Evolutionary conservation across 805 yeast genomes (phyloP), one percentile per base, ranked within the genome.

Genomic region (Phaffomyces opuntiae): DNA sequence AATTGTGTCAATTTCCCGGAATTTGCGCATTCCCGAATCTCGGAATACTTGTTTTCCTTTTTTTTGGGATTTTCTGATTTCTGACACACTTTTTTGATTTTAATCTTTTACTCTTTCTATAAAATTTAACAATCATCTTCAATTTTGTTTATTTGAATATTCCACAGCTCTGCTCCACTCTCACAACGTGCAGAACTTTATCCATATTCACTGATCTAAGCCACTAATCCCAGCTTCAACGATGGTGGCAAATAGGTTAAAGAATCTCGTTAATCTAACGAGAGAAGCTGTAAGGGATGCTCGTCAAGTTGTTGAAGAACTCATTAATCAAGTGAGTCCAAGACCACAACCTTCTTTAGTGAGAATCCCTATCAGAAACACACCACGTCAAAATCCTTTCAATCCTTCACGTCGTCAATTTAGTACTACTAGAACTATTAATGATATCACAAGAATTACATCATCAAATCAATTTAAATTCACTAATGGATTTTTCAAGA

Each of bases 281-380:
- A 65, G 73, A 42, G 69, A 66, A 53, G 67, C 78, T 19, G 72
- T 76, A 33, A 64, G 70, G 50, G 74, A 72, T 46, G 63, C 73
- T 48, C 69, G 72, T 47, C 70, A 70, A 56, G 68, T 71, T 27
- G 64, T 77, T 25, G 73, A 74, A 51, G 80, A 77, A 48, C 62
- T 77, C 27, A 50, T 57, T n/a, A 56, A 56, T 31, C 57, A 60
- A 35, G 60, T 60, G 19, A 51, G 52, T 13, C 65, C 58, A 13
- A 63, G 53, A 26, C 62, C 67, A 3, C 70, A 68, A 38, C 65
- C 64, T 3, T 55, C 58, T 3, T 53, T 68, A 3, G 69, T 64
- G 19, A 49, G 67, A 17, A 67, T 72, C 6, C 77, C 79, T 4
- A 74, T 69, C 5, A 62, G 69, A 41, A 42, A 40, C 14, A 1